Evolutionary conservation across 768 basidiomycete genomes (phyloP).

Genomic region (Mycena metata): DNA sequence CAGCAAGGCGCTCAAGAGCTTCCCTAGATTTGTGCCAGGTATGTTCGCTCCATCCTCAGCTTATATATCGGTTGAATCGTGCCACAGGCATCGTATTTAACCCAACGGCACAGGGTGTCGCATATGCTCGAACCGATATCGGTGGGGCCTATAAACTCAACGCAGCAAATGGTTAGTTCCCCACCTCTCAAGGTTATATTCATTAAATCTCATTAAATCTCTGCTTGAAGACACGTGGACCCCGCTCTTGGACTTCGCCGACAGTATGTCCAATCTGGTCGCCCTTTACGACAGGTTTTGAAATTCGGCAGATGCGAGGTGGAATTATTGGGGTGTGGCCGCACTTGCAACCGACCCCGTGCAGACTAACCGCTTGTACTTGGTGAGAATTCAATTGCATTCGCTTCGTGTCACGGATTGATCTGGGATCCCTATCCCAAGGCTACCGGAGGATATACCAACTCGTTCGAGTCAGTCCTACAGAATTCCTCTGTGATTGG

Average conservation of each 20-base stretch:
- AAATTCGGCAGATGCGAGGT: constrained; percentile 48
- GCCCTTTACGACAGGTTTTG: neutral
- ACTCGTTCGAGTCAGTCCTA: constrained; percentile 40
- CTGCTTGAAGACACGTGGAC: constrained; percentile 64
- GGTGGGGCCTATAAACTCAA: constrained; percentile 77
- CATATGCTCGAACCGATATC: constrained; percentile 77
- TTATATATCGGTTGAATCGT: constrained; percentile 40
- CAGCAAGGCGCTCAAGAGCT: neutral
- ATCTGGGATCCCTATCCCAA: constrained; percentile 33
- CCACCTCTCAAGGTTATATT: neutral
- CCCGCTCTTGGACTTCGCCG: constrained; percentile 69
- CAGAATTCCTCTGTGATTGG: neutral
- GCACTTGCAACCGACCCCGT: constrained; percentile 76
- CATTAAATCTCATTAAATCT: neutral
- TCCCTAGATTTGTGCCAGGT: constrained; percentile 22
- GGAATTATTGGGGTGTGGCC: constrained; percentile 75
- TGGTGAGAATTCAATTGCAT: constrained; percentile 48
- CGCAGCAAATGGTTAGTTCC: constrained; percentile 48
- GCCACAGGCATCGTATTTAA: constrained; percentile 71
- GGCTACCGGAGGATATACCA: constrained; percentile 75
- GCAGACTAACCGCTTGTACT: constrained; percentile 65
- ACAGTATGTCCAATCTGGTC: constrained; percentile 26
- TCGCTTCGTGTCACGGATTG: neutral
- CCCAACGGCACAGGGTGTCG: constrained; percentile 69
- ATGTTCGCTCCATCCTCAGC: constrained; percentile 62